Conservation (phyloP, 495 filamentous ascomycete genomes). For the Ramalina peruviana region DNA sequence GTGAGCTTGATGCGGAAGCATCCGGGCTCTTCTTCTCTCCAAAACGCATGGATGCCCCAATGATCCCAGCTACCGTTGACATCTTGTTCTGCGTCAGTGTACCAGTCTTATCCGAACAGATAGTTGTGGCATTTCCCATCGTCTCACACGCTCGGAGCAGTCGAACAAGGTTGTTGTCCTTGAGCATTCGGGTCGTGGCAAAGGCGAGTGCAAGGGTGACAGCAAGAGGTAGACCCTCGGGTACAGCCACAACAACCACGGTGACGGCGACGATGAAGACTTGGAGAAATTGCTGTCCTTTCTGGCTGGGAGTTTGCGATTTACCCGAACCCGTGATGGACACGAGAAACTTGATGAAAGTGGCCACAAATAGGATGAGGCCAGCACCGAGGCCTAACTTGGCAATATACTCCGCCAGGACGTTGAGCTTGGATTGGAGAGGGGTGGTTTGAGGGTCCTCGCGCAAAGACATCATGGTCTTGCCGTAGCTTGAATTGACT, state of each 20-base stretch:
- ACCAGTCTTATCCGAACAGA: constrained; percentile 95
- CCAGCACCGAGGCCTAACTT: constrained; percentile 79
- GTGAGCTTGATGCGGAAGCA: constrained; percentile 16
- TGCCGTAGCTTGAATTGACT: constrained; percentile 77
- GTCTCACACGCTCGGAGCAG: constrained; percentile 87
- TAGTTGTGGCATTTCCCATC: constrained; percentile 96
- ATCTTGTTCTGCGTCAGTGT: constrained; percentile 92
- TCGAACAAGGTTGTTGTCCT: constrained; percentile 88
- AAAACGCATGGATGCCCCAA: constrained; percentile 56
- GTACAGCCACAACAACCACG: constrained; percentile 88
- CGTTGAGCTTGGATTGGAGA: constrained; percentile 84
- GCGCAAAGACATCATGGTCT: constrained; percentile 84
- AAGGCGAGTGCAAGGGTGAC: constrained; percentile 90
- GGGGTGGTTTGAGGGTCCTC: constrained; percentile 87
- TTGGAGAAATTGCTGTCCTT: constrained; percentile 76
- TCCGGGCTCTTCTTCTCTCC: constrained; percentile 37
- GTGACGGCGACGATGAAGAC: constrained; percentile 95
- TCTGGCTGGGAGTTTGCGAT: constrained; percentile 31
- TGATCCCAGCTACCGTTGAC: constrained; percentile 66
- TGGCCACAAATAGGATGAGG: constrained; percentile 73
- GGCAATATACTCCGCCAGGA: constrained; percentile 83
- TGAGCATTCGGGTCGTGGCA: constrained; percentile 87
- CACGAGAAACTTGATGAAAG: constrained; percentile 81
- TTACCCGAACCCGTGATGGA: constrained; percentile 42
- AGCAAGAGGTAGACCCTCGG: constrained; percentile 82